Percentiles rank a stretch among this genome's conserved stretches.
Conservation (phyloP, 305 asterid species). For the Rubia peregrina region DNA sequence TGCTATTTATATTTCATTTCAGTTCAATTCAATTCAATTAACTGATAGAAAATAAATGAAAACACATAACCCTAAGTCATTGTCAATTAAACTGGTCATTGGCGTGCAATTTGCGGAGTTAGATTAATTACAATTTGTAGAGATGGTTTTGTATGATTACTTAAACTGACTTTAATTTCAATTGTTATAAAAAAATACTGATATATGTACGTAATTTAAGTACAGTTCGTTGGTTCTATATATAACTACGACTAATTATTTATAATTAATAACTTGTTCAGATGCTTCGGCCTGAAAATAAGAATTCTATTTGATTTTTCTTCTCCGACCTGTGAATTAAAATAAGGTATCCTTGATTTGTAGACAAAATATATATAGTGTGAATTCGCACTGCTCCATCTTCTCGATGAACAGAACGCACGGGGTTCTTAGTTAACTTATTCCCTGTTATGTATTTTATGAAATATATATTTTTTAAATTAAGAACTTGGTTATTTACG, state of each 20-base stretch:
- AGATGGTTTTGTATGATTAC: background rate
- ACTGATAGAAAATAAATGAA: no score
- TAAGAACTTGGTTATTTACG: no score
- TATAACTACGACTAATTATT: no score
- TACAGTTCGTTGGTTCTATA: no score
- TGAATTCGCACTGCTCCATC: background rate
- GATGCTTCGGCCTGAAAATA: no score
- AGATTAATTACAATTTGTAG: background rate
- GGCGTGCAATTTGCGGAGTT: background rate
- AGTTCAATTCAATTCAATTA: no score
- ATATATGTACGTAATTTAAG: no score
- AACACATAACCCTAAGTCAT: no score
- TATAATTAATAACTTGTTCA: no score
- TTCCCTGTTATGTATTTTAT: background rate
- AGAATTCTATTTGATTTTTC: background rate
- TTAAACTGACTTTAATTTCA: background rate
- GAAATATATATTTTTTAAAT: background rate
- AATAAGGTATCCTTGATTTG: background rate
- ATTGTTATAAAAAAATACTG: no score
- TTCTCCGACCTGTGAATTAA: background rate
- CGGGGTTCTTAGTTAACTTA: background rate
- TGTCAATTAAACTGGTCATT: conserved; percentile 7
- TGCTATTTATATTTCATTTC: no score
- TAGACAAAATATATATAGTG: background rate
- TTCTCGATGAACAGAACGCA: background rate